Percentiles rank a stretch among this genome's conserved stretches.
Conservation (phyloP, 495 filamentous ascomycete genomes). For the Filosporella fistucella region DNA sequence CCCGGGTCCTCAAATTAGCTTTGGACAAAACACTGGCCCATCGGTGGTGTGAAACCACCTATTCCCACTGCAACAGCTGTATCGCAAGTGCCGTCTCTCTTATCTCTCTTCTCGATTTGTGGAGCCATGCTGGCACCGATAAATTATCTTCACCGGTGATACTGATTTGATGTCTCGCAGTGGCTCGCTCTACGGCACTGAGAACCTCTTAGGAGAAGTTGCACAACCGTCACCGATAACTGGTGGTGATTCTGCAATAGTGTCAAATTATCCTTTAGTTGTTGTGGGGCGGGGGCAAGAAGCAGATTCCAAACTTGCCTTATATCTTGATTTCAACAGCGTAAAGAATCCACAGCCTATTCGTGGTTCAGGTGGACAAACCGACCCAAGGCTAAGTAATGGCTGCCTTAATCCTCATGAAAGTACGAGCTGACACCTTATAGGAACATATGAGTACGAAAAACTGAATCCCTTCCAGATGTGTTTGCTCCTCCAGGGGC, state of each 20-base stretch:
- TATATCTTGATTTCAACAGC: constrained; percentile 59
- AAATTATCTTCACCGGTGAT: too few relatives aligned
- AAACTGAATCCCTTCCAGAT: constrained; percentile 62
- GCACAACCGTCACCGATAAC: constrained; percentile 28
- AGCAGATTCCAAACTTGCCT: constrained; percentile 48
- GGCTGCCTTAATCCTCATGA: constrained; percentile 15
- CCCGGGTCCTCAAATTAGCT: too few relatives aligned
- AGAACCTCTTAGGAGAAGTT: constrained; percentile 34
- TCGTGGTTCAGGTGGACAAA: constrained; percentile 48
- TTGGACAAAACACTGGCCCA: too few relatives aligned
- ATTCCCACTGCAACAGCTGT: too few relatives aligned
- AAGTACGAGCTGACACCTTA: not conserved
- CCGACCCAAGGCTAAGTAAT: constrained; percentile 58
- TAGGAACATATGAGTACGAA: constrained; percentile 54
- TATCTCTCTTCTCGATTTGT: too few relatives aligned
- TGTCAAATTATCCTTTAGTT: constrained; percentile 25
- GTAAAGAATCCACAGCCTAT: constrained; percentile 63
- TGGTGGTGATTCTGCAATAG: constrained; percentile 29
- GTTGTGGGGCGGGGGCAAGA: constrained; percentile 5
- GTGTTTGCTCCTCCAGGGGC: constrained; percentile 60
- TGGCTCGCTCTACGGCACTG: too few relatives aligned
- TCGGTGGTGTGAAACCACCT: too few relatives aligned
- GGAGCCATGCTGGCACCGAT: too few relatives aligned
- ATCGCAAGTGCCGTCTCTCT: too few relatives aligned
- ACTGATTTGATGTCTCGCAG: too few relatives aligned